Percentiles rank a stretch among this genome's conserved stretches.
These are phyloP conservation scores for Proliferodiscus dingleyae DNA, from an alignment of 2,329 filamentous ascomycete species.

Conservation along the genomic window DNA sequence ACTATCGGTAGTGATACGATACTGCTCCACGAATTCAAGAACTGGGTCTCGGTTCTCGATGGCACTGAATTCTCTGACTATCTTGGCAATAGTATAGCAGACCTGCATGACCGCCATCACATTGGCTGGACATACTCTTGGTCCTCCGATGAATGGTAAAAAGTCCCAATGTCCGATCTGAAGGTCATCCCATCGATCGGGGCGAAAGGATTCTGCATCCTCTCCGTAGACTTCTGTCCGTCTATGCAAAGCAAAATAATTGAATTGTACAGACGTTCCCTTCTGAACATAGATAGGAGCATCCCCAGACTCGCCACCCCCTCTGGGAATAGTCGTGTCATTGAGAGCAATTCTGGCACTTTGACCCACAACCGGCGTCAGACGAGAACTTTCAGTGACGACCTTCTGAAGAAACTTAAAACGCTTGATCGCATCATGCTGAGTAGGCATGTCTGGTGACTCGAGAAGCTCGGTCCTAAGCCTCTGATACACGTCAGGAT, in stretches of 20 bases:
- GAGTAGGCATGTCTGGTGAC: background rate
- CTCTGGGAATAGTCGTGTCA: background rate
- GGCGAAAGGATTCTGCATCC: background rate
- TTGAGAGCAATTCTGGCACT: background rate
- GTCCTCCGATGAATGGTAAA: background rate
- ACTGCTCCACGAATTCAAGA: background rate
- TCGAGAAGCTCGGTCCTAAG: background rate
- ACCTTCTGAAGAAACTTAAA: background rate
- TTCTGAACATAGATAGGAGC: background rate
- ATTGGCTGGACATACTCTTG: background rate
- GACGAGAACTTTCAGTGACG: background rate
- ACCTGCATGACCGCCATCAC: background rate
- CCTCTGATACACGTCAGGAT: background rate
- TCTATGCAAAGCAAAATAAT: background rate
- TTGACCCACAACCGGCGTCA: background rate
- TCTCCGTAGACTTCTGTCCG: background rate
- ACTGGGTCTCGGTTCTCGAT: background rate
- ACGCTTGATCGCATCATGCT: background rate
- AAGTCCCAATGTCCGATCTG: background rate
- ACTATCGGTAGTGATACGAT: background rate
- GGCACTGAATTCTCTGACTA: background rate
- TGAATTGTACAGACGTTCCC: background rate
- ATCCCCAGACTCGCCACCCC: background rate
- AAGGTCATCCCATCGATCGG: background rate
- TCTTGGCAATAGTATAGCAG: background rate